Base-by-base conservation (phyloP, 768 basidiomycete genomes). In the Dendrothele bispora region DNA sequence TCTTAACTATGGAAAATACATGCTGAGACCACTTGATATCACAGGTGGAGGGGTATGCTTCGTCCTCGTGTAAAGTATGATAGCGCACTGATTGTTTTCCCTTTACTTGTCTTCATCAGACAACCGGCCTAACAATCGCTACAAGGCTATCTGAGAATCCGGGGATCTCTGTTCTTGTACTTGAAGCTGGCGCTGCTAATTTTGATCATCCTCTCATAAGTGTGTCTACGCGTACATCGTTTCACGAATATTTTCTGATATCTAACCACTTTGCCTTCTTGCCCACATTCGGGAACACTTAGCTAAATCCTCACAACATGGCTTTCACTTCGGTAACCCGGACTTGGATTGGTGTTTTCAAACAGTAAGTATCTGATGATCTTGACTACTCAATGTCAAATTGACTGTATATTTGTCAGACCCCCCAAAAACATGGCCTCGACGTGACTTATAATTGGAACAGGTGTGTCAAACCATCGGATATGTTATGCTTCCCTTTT, bases 41-140 rank as follows among this genome's bases (percentile, higher is more conserved):
- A n/a, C n/a, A n/a, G n/a, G n/a, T n/a, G n/a, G n/a, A n/a, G n/a
- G n/a, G n/a, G n/a, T n/a, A n/a, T n/a, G n/a, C n/a, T n/a, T n/a
- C n/a, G n/a, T n/a, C n/a, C n/a, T n/a, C n/a, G n/a, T n/a, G n/a
- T n/a, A n/a, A n/a, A n/a, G n/a, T n/a, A n/a, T n/a, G n/a, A n/a
- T n/a, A n/a, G n/a, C n/a, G n/a, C n/a, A n/a, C n/a, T n/a, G n/a
- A n/a, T n/a, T n/a, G n/a, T n/a, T n/a, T n/a, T n/a, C n/a, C n/a
- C n/a, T n/a, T n/a, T n/a, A n/a, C n/a, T n/a, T n/a, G n/a, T n/a
- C n/a, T n/a, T n/a, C n/a, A n/a, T n/a, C n/a, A 58, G 58, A 54
- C 58, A n/a, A 68, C 68, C 7, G 73, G 74, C 14, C 55, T 73
- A 21, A 68, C 69, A 2, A 55, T 75, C 21, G 73, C 73, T 15